phyloP scores from a whole-genome alignment of 1,284 basidiomycete species.

The Spongispora temasekensis region DNA sequence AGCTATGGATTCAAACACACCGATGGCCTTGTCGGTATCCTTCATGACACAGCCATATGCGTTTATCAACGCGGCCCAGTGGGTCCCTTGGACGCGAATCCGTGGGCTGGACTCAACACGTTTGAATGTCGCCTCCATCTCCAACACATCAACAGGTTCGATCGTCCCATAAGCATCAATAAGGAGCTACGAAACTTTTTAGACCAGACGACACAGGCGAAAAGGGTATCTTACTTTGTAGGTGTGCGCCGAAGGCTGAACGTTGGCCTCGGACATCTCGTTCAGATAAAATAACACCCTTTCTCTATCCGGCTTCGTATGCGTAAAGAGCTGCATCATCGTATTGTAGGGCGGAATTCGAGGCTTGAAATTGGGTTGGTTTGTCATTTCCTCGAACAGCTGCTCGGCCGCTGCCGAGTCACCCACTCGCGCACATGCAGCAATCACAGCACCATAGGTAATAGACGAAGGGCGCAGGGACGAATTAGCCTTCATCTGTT shows the following conservation, averaged over 20 bases:
- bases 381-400: constrained; percentile 86
- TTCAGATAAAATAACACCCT: constrained; percentile 79
- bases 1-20: constrained; percentile 78
- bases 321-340: constrained; percentile 97
- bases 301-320: constrained; percentile 84
- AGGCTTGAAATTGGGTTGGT: constrained; percentile 76
- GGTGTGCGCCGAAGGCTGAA: constrained; percentile 84
- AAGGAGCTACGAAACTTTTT: constrained; percentile 59
- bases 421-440: constrained; percentile 92
- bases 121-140: constrained; percentile 77
- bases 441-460: constrained; percentile 95
- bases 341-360: constrained; percentile 95
- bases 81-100: constrained; percentile 76
- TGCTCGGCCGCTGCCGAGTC: constrained; percentile 82
- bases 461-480: constrained; percentile 78
- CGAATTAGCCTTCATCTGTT: constrained; percentile 70
- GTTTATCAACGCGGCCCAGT: constrained; percentile 93
- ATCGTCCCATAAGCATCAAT: constrained; percentile 90
- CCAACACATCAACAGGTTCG: constrained; percentile 76
- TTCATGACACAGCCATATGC: constrained; percentile 84
- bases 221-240: constrained; percentile 70
- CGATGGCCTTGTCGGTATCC: constrained; percentile 77
- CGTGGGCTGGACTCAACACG: constrained; percentile 53
- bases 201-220: constrained; percentile 6
- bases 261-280: constrained; percentile 61